Evolutionary conservation across 768 basidiomycete species (phyloP).

Genomic region (Phanerochaete carnosa): DNA sequence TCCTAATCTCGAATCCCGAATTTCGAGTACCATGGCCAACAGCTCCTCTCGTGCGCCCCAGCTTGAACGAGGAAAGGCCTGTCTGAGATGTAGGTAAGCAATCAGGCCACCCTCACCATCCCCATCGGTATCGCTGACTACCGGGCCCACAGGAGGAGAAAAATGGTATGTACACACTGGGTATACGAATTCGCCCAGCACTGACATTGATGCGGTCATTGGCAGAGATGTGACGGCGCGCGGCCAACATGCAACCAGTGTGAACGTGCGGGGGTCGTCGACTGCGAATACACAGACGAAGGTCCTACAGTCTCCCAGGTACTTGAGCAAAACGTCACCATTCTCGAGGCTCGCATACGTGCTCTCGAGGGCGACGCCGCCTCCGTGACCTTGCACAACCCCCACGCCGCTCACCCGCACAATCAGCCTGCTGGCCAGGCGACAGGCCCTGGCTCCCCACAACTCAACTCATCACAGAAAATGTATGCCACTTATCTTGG

Average conservation of each 20-base stretch:
- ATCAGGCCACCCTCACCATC: not conserved
- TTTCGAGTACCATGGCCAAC: constrained; percentile 13
- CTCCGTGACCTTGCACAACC: constrained; percentile 23
- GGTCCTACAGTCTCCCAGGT: constrained; percentile 57
- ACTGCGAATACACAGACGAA: constrained; percentile 71
- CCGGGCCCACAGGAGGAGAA: constrained; percentile 36
- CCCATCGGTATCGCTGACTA: not conserved
- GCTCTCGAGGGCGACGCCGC: constrained; percentile 20
- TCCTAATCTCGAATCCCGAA: not conserved
- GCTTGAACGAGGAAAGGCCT: constrained; percentile 48
- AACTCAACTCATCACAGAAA: not conserved
- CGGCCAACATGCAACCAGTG: constrained; percentile 68
- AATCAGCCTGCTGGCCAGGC: not conserved
- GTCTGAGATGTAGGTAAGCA: constrained; percentile 48
- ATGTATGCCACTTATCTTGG: constrained; percentile 2
- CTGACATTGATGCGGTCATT: not conserved
- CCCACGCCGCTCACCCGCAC: constrained; percentile 15
- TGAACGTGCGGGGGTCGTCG: constrained; percentile 51
- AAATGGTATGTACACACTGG: constrained; percentile 36
- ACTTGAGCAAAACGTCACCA: constrained; percentile 55
- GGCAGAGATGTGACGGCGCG: constrained; percentile 63
- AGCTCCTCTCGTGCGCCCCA: constrained; percentile 17
- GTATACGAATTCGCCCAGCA: not conserved
- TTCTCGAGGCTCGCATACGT: constrained; percentile 52
- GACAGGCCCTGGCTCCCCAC: not conserved